Percentiles rank a stretch among this genome's conserved stretches.
These are phyloP conservation scores for Arthroderma sp. DNA, from an alignment of 2,329 filamentous ascomycete species.

Conservation along the genomic window DNA sequence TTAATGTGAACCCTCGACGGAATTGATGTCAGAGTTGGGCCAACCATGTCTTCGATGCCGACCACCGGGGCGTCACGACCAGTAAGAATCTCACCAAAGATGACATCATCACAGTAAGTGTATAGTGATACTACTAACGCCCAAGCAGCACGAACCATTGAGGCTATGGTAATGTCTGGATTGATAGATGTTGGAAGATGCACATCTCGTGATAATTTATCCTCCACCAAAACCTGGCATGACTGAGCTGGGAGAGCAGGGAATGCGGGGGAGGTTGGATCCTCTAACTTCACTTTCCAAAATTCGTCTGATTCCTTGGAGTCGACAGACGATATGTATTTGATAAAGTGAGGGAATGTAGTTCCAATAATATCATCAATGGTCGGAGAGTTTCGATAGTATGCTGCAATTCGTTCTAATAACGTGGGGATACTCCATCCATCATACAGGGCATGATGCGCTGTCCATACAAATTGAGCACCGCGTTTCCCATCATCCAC, in stretches of 20 bases:
- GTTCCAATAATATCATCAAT: not conserved
- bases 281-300: conserved; percentile 10
- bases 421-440: conserved; percentile 18
- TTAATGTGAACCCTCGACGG: conserved; percentile 24
- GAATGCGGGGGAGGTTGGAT: conserved; percentile 8
- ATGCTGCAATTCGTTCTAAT: conserved; percentile 9
- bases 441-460: conserved; percentile 33
- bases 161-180: conserved; percentile 15
- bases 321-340: conserved; percentile 12
- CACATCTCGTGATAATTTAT: conserved; percentile 1
- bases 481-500: conserved; percentile 7
- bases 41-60: conserved; percentile 27
- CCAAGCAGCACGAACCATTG: conserved; percentile 28
- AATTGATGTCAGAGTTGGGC: conserved; percentile 29
- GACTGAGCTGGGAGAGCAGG: conserved; percentile 6
- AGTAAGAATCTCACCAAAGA: conserved; percentile 29
- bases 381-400: conserved; percentile 7
- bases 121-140: conserved; percentile 23
- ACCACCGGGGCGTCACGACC: conserved; percentile 26
- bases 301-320: conserved; percentile 7
- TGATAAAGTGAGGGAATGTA: conserved; percentile 14
- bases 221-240: conserved; percentile 7
- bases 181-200: conserved; percentile 1
- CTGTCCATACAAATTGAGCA: conserved; percentile 25
- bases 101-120: conserved; percentile 25